Conservation (phyloP, 1,284 basidiomycete species). For the Cystobasidium sp. region DNA sequence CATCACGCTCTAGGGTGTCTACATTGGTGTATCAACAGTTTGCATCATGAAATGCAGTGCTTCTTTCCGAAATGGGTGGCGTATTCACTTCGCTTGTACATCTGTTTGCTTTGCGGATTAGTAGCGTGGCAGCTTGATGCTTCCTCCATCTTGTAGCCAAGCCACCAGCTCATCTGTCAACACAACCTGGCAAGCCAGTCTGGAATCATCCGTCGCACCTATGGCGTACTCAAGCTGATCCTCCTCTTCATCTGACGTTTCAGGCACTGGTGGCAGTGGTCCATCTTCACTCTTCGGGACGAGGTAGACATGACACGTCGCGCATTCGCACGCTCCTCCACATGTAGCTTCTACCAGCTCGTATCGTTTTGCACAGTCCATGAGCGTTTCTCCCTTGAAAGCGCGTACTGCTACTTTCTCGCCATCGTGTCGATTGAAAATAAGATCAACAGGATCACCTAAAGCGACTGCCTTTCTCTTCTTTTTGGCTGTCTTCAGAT, state of each 20-base stretch:
- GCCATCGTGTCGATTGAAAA: constrained; percentile 50
- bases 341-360: constrained; percentile 54
- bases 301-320: constrained; percentile 53
- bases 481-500: constrained; percentile 35
- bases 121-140: constrained; percentile 27
- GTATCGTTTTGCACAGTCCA: constrained; percentile 53
- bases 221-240: constrained; percentile 53
- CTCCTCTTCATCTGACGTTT: constrained; percentile 51
- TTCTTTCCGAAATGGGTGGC: neutral
- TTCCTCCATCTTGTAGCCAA: constrained; percentile 33
- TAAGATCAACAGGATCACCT: constrained; percentile 49
- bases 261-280: constrained; percentile 29
- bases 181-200: constrained; percentile 42
- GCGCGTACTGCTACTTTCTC: constrained; percentile 49
- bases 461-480: constrained; percentile 20
- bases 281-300: constrained; percentile 11
- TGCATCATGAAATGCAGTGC: neutral
- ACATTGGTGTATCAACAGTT: neutral
- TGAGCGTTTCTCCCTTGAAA: constrained; percentile 54
- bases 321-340: constrained; percentile 54
- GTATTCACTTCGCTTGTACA: neutral
- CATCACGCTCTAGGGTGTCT: neutral
- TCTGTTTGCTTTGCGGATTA: neutral
- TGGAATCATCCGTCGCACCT: constrained; percentile 47
- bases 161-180: constrained; percentile 18